Percentiles rank a stretch among this genome's conserved stretches.
Evolutionary conservation across 768 basidiomycete species (phyloP).

Genomic region (Russula sp.): DNA sequence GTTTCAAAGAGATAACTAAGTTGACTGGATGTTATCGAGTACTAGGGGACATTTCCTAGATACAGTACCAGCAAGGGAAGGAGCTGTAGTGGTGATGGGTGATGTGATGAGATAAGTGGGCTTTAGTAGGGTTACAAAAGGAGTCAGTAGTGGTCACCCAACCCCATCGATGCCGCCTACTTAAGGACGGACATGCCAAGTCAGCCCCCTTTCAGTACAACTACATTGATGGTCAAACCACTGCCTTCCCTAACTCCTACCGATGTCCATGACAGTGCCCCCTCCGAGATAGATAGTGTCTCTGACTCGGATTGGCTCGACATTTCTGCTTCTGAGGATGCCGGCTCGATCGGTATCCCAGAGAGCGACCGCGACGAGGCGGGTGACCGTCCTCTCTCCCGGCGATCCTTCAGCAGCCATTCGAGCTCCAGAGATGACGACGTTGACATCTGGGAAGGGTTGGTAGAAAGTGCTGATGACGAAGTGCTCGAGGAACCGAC

Average conservation of each 20-base stretch:
- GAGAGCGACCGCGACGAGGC: constrained; percentile 57
- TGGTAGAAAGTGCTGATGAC: constrained; percentile 57
- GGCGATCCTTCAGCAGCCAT: constrained; percentile 63
- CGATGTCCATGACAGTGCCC: constrained; percentile 37
- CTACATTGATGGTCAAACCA: constrained; percentile 25
- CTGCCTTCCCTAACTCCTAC: constrained; percentile 22
- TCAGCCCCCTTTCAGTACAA: constrained; percentile 22
- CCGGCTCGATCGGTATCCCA: constrained; percentile 57
- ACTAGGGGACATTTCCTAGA: constrained; percentile 37
- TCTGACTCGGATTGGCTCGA: constrained; percentile 87
- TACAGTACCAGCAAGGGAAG: constrained; percentile 29
- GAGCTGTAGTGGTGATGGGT: neutral
- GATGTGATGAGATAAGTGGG: constrained; percentile 11
- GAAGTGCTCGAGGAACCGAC: constrained; percentile 32
- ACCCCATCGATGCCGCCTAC: constrained; percentile 21
- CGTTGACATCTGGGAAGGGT: constrained; percentile 73
- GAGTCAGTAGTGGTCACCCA: constrained; percentile 18
- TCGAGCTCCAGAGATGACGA: constrained; percentile 65
- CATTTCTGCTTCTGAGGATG: constrained; percentile 66
- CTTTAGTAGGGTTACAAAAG: constrained; percentile 11
- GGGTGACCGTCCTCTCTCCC: constrained; percentile 50
- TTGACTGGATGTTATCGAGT: no score
- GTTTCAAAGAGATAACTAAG: neutral
- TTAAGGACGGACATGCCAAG: constrained; percentile 16
- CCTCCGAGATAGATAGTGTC: constrained; percentile 58